Base-by-base conservation (phyloP, 2,329 filamentous ascomycete species). In the Fulvia fulva region DNA sequence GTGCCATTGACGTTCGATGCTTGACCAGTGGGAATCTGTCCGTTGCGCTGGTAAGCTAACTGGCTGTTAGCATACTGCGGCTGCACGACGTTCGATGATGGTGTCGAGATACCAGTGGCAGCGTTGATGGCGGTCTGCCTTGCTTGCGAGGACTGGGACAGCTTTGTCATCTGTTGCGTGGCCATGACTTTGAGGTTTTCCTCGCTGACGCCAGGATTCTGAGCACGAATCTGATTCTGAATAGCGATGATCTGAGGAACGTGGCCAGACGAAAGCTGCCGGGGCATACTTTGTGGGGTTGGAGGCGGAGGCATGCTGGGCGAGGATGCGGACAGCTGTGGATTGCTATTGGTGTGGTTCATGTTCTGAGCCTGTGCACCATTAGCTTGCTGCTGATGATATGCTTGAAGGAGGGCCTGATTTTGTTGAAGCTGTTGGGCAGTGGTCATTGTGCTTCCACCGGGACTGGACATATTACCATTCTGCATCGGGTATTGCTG, bases 181-280 rank as follows among this genome's bases (percentile, higher is more conserved):
- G 83, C 81, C 61, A 82, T 68, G 43, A 77, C 76, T 56, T 75
- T 78, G 9, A 85, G 74, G 68, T 85, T 80, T 25, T 85, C 82
- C 3, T 78, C 75, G 1, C 80, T 74, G 61, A 82, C 72, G 55
- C 77, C 76, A 1, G 82, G 82, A 62, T 83, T 77, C 63, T 71
- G 78, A 55, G 74, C 74, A 62, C 81, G 78, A 16, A 84, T 76
- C 41, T 81, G 78, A 60, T 77, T 80, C 58, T 79, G 76, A 55
- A 83, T 77, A 57, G 76, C 78, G 56, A 78, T 81, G 58, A 85
- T 80, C 8, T 79, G 78, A 14, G 82, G 81, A 46, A 83, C 77
- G 63, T 81, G 78, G 22, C 80, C 80, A 51, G 76, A 81, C 22
- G 78, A 81, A 45, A 83, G 74, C 55, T 78, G 73, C 62, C 80